These are phyloP conservation scores for Phytophthora sojae DNA, from an alignment of 352 stramenopile species.

Conservation along the genomic window DNA sequence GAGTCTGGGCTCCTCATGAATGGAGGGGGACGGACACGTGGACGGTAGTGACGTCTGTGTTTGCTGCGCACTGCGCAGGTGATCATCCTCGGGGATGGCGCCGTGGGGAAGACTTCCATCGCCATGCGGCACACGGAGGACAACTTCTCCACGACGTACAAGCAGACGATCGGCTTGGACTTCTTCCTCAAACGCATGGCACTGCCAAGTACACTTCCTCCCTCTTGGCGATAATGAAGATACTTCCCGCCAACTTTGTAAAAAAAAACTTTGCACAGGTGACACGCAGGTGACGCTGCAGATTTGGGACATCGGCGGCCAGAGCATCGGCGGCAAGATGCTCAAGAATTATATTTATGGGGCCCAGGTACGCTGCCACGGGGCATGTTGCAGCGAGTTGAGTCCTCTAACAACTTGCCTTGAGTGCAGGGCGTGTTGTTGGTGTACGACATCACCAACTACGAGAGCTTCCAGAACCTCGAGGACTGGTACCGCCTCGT, in stretches of 20 bases:
- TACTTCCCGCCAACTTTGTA: no score
- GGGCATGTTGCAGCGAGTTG: background rate
- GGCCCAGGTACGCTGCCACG: conserved; percentile 65
- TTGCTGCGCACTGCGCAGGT: conserved; percentile 58
- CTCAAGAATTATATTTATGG: conserved; percentile 95
- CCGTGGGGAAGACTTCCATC: conserved; percentile 96
- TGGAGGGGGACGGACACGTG: background rate
- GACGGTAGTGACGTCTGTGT: background rate
- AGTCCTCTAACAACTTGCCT: background rate
- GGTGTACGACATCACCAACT: conserved; percentile 97
- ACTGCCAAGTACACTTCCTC: conserved; percentile 69
- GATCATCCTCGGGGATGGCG: conserved; percentile 94
- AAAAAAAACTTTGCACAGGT: conserved; percentile 41
- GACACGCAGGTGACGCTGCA: conserved; percentile 93
- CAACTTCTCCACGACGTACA: conserved; percentile 94
- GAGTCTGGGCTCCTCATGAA: background rate
- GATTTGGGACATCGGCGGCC: conserved; percentile 95
- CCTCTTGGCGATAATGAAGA: background rate
- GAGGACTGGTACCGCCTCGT: conserved; percentile 96
- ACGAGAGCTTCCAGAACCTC: conserved; percentile 95
- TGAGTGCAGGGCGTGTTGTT: conserved; percentile 83
- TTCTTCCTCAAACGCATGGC: conserved; percentile 95
- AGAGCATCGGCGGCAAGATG: conserved; percentile 90
- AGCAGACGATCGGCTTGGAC: conserved; percentile 95
- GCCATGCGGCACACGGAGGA: conserved; percentile 92